A percentile compares a stretch with the other conserved stretches of the same genome.
Conservation (phyloP, 2,329 filamentous ascomycete genomes). For the Nothophaeocryptopus gaeumannii region DNA sequence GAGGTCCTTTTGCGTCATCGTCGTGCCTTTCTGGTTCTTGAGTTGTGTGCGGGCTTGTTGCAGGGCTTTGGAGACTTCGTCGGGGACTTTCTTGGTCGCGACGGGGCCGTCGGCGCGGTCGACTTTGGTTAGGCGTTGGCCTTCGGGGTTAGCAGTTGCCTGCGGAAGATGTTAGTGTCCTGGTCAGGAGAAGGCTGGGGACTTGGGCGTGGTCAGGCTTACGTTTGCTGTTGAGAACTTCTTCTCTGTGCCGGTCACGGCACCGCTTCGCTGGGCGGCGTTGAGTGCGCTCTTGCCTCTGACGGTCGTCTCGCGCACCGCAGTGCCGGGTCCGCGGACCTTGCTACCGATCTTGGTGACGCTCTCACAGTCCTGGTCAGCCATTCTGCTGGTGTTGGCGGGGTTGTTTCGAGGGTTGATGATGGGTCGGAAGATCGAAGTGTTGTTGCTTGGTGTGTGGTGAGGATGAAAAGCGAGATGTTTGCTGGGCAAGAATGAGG, state of each 20-base stretch:
- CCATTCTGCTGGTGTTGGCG: slow-evolving; percentile 36
- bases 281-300: slow-evolving; percentile 82
- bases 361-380: slow-evolving; percentile 70
- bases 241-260: slow-evolving; percentile 83
- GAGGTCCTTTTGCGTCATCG: slow-evolving; percentile 84
- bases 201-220: slow-evolving; percentile 42
- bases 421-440: no score
- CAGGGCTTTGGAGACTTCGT: slow-evolving; percentile 78
- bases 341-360: slow-evolving; percentile 94
- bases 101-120: slow-evolving; percentile 96
- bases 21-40: slow-evolving; percentile 68
- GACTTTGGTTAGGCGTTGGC: slow-evolving; percentile 95
- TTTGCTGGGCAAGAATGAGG: no score
- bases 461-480: no score
- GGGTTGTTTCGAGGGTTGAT: background rate
- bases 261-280: slow-evolving; percentile 78
- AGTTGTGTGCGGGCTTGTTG: slow-evolving; percentile 72
- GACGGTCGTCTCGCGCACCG: slow-evolving; percentile 79
- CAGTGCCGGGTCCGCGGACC: slow-evolving; percentile 64
- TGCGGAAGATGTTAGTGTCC: slow-evolving; percentile 13
- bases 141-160: slow-evolving; percentile 56
- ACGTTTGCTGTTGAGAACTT: slow-evolving; percentile 81
- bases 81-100: slow-evolving; percentile 88
- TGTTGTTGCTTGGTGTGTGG: no score
- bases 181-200: slow-evolving; percentile 25